Evolutionary conservation across 1,139 yeast genomes (phyloP).

Genomic region (Scheffersomyces segobiensis): DNA sequence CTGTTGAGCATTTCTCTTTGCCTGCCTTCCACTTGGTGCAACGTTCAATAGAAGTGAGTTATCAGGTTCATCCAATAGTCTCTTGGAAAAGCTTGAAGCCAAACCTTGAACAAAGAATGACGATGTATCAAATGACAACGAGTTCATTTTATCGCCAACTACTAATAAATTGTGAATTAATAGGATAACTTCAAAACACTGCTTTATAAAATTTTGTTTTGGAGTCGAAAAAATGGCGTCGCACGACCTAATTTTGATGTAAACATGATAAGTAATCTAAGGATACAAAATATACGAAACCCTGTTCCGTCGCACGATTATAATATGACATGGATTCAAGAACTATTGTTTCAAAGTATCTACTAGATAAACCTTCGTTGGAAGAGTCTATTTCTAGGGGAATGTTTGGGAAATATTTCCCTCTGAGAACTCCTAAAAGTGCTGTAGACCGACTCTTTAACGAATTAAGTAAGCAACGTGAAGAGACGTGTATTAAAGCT

Average conservation of each 20-base stretch:
- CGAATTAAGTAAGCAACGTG: conserved; percentile 22
- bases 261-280: too few species aligned
- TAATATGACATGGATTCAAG: conserved; percentile 13
- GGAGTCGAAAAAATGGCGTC: not conserved
- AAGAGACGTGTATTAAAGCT: conserved; percentile 7
- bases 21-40: conserved; percentile 73
- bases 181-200: not conserved
- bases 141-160: conserved; percentile 4
- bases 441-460: conserved; percentile 17
- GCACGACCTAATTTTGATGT: not conserved
- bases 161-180: not conserved
- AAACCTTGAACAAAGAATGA: conserved; percentile 17
- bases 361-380: conserved; percentile 10
- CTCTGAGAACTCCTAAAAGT: conserved; percentile 13
- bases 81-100: conserved; percentile 16
- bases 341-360: conserved; percentile 11
- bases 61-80: conserved; percentile 55
- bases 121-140: conserved; percentile 13
- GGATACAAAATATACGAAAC: too few species aligned
- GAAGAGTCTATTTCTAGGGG: conserved; percentile 10
- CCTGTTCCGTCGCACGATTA: not conserved
- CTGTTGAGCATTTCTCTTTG: conserved; percentile 71
- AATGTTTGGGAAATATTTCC: conserved; percentile 14
- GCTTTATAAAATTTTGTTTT: not conserved
- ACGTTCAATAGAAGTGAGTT: conserved; percentile 58